These are phyloP conservation scores for Sclerotinia subarctica DNA, from an alignment of 2,329 filamentous ascomycete species.

Conservation along the genomic window DNA sequence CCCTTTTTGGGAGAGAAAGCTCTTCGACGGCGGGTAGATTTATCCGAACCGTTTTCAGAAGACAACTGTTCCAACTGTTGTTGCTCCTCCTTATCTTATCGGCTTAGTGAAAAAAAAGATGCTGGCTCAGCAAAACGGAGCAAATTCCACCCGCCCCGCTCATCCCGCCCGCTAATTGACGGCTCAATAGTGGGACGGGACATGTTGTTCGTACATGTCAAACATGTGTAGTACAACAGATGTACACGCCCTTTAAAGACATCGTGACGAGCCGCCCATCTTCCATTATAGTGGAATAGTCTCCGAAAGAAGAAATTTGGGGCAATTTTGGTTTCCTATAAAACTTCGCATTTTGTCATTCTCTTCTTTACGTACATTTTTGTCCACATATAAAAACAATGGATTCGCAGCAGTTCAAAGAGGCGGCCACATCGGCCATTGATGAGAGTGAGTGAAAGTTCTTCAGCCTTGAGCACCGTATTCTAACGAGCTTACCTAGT, in stretches of 20 bases:
- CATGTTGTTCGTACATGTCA: neutral
- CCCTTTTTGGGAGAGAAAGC: too few species aligned
- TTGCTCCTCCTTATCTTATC: neutral
- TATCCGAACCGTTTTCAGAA: neutral
- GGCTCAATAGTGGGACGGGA: too few species aligned
- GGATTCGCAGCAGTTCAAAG: conserved; percentile 75
- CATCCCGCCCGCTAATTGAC: too few species aligned
- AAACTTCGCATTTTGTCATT: neutral
- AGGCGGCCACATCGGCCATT: conserved; percentile 72
- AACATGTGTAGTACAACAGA: neutral
- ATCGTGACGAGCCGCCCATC: neutral
- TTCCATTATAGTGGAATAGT: neutral
- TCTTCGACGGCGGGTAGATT: too few species aligned
- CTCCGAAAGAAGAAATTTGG: neutral
- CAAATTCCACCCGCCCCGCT: neutral
- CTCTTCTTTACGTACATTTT: neutral
- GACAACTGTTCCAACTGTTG: too few species aligned
- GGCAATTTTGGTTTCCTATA: neutral
- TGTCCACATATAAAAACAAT: conserved; percentile 46
- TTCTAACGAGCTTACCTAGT: conserved; percentile 50
- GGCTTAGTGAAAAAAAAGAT: neutral
- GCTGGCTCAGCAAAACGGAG: neutral
- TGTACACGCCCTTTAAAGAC: neutral
- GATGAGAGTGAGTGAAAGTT: conserved; percentile 66
- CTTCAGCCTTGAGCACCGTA: neutral